These are phyloP conservation scores for Colletotrichum agaves DNA, from an alignment of 2,329 filamentous ascomycete genomes.

Conservation along the genomic window DNA sequence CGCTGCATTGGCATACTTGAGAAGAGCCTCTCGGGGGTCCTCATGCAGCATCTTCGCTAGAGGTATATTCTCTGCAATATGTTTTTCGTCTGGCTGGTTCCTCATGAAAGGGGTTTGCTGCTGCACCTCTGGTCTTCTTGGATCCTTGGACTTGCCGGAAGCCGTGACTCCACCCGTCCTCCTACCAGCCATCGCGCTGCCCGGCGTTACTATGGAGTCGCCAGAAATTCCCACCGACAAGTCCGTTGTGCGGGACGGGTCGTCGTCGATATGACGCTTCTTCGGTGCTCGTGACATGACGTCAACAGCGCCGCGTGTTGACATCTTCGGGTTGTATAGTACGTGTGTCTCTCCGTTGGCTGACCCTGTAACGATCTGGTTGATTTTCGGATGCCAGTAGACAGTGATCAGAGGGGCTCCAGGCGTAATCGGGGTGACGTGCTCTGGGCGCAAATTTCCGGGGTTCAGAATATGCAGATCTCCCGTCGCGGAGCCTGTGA, in stretches of 20 bases:
- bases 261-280: slow-evolving; percentile 94
- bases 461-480: slow-evolving; percentile 94
- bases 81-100: slow-evolving; percentile 87
- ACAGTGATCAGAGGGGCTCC: slow-evolving; percentile 85
- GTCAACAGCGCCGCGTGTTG: slow-evolving; percentile 81
- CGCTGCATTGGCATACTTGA: slow-evolving; percentile 95
- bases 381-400: slow-evolving; percentile 92
- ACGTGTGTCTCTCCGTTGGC: slow-evolving; percentile 91
- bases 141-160: slow-evolving; percentile 81
- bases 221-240: slow-evolving; percentile 83
- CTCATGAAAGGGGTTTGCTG: slow-evolving; percentile 90
- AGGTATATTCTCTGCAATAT: slow-evolving; percentile 88
- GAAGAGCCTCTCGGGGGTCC: slow-evolving; percentile 89
- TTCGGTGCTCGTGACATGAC: slow-evolving; percentile 96
- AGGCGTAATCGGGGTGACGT: slow-evolving; percentile 89
- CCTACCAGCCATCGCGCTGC: slow-evolving; percentile 63
- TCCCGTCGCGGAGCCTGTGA: slow-evolving; percentile 88
- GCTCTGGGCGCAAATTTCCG: slow-evolving; percentile 85
- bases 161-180: slow-evolving; percentile 77
- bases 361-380: slow-evolving; percentile 95
- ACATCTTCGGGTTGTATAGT: slow-evolving; percentile 89
- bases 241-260: slow-evolving; percentile 87
- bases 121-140: slow-evolving; percentile 85
- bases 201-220: slow-evolving; percentile 81
- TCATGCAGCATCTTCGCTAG: slow-evolving; percentile 95